phyloP scores from a whole-genome alignment of 176 grass and related monocot species.

The Musa itinerans region DNA sequence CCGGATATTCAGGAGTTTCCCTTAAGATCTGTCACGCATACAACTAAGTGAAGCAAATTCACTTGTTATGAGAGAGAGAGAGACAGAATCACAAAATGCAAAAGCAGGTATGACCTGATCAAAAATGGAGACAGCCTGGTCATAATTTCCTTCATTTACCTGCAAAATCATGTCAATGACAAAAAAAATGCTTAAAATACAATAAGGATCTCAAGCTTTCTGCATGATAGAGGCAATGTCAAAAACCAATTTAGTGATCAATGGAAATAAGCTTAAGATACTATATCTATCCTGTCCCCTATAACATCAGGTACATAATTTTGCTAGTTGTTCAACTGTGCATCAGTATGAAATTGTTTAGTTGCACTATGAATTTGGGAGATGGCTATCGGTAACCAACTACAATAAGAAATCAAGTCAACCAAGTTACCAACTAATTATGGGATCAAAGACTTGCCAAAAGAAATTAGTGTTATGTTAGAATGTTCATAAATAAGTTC shows the following conservation, averaged over 20 bases:
- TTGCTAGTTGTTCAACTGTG: no score
- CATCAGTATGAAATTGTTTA: background rate
- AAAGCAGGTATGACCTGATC: conserved; percentile 56
- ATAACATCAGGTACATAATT: background rate
- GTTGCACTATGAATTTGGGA: background rate
- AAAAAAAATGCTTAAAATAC: background rate
- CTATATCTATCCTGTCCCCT: background rate
- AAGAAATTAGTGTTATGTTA: background rate
- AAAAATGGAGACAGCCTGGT: conserved; percentile 93
- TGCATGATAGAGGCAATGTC: background rate
- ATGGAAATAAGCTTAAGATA: background rate
- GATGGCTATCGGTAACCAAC: background rate
- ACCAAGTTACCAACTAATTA: background rate
- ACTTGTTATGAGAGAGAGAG: background rate
- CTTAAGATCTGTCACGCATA: conserved; percentile 56
- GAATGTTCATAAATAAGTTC: background rate
- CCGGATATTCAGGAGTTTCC: conserved; percentile 91
- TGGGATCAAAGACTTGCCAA: background rate
- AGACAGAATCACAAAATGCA: conserved; percentile 17
- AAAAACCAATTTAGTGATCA: background rate
- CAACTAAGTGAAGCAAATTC: conserved; percentile 16
- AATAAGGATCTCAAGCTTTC: background rate
- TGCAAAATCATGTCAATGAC: conserved; percentile 30
- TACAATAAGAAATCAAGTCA: background rate
- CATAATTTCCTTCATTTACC: conserved; percentile 98